These are phyloP conservation scores for Amanita molliuscula DNA, from an alignment of 768 basidiomycete genomes.

Conservation along the genomic window DNA sequence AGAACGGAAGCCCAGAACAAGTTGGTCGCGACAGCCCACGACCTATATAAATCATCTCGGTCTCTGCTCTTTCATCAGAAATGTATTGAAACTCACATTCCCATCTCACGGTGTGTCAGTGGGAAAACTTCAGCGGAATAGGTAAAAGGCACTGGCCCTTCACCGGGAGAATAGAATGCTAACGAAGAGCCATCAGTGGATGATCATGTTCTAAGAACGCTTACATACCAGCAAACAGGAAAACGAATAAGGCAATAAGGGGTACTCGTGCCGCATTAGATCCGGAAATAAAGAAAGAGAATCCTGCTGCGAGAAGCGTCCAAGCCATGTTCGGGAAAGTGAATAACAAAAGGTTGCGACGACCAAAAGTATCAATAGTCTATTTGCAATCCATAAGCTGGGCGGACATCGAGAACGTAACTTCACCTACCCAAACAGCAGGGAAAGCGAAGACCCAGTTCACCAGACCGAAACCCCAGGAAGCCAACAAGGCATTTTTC, in stretches of 20 bases:
- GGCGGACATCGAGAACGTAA: background rate
- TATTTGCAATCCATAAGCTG: slow-evolving; percentile 10
- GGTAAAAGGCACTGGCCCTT: slow-evolving; percentile 85
- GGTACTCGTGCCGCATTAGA: slow-evolving; percentile 28
- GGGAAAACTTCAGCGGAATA: slow-evolving; percentile 93
- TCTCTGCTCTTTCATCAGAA: slow-evolving; percentile 16
- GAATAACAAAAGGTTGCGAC: slow-evolving; percentile 64
- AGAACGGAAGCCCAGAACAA: slow-evolving; percentile 46
- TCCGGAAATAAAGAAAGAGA: slow-evolving; percentile 47
- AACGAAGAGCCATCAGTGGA: slow-evolving; percentile 3
- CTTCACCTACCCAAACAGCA: slow-evolving; percentile 40
- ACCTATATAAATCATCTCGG: slow-evolving; percentile 23
- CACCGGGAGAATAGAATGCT: slow-evolving; percentile 64
- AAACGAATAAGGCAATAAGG: slow-evolving; percentile 31
- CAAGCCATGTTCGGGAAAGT: slow-evolving; percentile 80
- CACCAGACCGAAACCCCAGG: slow-evolving; percentile 57
- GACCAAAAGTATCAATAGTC: slow-evolving; percentile 67
- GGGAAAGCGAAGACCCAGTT: slow-evolving; percentile 62
- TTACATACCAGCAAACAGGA: slow-evolving; percentile 28
- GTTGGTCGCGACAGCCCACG: slow-evolving; percentile 44
- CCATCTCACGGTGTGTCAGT: slow-evolving; percentile 65
- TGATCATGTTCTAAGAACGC: background rate
- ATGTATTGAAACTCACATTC: slow-evolving; percentile 25
- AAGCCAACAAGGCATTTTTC: slow-evolving; percentile 49
- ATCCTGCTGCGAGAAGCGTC: slow-evolving; percentile 65